Conservation (phyloP, 1,284 basidiomycete genomes). For the Exsudoporus floridanus region DNA sequence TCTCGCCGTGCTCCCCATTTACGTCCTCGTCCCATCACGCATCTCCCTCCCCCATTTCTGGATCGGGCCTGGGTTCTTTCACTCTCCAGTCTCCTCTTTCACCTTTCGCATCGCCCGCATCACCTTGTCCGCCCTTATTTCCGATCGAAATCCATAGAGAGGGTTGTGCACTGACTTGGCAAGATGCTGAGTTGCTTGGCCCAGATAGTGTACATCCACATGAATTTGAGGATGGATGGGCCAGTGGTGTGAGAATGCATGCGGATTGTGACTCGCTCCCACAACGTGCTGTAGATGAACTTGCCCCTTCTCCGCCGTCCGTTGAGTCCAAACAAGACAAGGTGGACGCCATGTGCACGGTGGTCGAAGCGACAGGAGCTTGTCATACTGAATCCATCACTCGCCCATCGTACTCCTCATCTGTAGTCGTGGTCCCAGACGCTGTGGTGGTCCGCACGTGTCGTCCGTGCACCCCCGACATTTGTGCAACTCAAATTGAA, state of each 20-base stretch:
- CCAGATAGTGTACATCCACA: conserved; percentile 47
- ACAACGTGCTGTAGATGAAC: conserved; percentile 6
- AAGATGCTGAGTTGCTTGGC: conserved; percentile 49
- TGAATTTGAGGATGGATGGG: conserved; percentile 48
- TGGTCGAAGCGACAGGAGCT: conserved; percentile 4
- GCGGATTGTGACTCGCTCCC: conserved; percentile 8
- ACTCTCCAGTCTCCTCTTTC: conserved; percentile 16
- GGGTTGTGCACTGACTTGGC: conserved; percentile 40
- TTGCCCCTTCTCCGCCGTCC: neutral
- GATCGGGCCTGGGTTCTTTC: conserved; percentile 15
- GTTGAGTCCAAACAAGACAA: conserved; percentile 5
- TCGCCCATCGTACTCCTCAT: neutral
- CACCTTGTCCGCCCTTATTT: conserved; percentile 8
- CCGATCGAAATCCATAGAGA: conserved; percentile 9
- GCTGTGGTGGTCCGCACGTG: conserved; percentile 56
- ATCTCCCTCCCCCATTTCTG: conserved; percentile 21
- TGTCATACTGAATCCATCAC: conserved; percentile 6
- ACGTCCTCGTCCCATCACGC: conserved; percentile 21
- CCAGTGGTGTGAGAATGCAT: conserved; percentile 18
- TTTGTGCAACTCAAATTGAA: conserved; percentile 65
- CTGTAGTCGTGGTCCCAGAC: conserved; percentile 9
- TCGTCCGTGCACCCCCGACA: conserved; percentile 55
- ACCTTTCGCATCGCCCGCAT: conserved; percentile 10
- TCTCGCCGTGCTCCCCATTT: conserved; percentile 22
- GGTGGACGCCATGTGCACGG: neutral